Conservation (phyloP, 2,329 filamentous ascomycete species). For the Xylaria multiplex region DNA sequence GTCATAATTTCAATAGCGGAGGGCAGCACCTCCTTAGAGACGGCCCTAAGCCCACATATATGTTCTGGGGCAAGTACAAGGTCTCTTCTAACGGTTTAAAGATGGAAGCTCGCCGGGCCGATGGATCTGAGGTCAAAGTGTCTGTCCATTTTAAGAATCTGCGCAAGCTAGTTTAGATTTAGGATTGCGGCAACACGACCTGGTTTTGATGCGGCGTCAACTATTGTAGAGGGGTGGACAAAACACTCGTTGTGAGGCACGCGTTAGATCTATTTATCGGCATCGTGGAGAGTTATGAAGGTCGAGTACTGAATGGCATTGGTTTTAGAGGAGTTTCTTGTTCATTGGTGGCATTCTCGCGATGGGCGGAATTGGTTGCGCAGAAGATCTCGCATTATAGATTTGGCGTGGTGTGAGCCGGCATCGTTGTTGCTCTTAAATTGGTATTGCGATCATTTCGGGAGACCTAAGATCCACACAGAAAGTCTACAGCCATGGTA, state of each 20-base stretch:
- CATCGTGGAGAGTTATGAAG: background rate
- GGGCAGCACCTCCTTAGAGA: slow-evolving; percentile 12
- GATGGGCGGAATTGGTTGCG: too few relatives aligned
- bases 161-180: slow-evolving; percentile 13
- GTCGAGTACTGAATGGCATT: too few relatives aligned
- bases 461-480: background rate
- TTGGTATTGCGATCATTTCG: too few relatives aligned
- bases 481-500: background rate
- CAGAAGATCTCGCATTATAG: background rate
- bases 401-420: background rate
- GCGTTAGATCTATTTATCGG: too few relatives aligned
- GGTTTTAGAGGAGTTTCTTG: too few relatives aligned
- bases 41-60: slow-evolving; percentile 20
- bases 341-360: too few relatives aligned
- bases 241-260: background rate
- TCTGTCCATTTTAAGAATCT: slow-evolving; percentile 33
- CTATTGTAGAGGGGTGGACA: too few relatives aligned
- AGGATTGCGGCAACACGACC: too few relatives aligned
- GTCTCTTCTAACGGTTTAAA: slow-evolving; percentile 30
- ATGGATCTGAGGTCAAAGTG: slow-evolving; percentile 26
- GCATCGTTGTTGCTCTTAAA: background rate
- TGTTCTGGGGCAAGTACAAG: slow-evolving; percentile 33
- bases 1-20: background rate
- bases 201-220: too few relatives aligned
- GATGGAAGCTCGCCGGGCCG: slow-evolving; percentile 26